These are phyloP conservation scores for Forsythia suspensa DNA, from an alignment of 257 asterid genomes.

Conservation along the genomic window DNA sequence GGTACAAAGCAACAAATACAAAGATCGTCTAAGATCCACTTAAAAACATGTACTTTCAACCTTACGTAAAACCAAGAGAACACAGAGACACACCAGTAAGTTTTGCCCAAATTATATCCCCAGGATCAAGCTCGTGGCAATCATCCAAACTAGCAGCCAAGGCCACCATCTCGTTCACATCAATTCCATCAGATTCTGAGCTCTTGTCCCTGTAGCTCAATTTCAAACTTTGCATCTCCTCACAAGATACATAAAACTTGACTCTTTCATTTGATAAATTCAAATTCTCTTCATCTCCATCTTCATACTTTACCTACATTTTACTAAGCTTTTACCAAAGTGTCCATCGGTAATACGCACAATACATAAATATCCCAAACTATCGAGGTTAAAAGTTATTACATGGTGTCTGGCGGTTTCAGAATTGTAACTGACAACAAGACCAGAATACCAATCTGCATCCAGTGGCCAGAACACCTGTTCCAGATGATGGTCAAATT, in stretches of 20 bases:
- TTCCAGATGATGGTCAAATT: constrained; percentile 24
- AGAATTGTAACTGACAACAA: constrained; percentile 46
- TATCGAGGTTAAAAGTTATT: constrained; percentile 32
- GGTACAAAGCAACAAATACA: constrained; percentile 13
- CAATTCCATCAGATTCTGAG: constrained; percentile 65
- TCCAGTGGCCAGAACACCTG: constrained; percentile 98
- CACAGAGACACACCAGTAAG: constrained; percentile 68
- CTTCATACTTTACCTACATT: constrained; percentile 83
- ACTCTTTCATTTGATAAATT: constrained; percentile 65
- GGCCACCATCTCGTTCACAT: constrained; percentile 80
- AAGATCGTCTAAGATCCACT: constrained; percentile 6
- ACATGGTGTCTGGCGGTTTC: constrained; percentile 76
- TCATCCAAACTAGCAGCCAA: constrained; percentile 86
- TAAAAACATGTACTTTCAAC: constrained; percentile 13
- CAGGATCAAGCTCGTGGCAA: constrained; percentile 77
- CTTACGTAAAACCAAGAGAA: constrained; percentile 16
- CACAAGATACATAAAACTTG: constrained; percentile 63
- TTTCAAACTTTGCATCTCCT: constrained; percentile 62
- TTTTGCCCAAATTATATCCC: constrained; percentile 97
- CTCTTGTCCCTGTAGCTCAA: constrained; percentile 52
- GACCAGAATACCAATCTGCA: constrained; percentile 83
- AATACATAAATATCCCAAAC: constrained; percentile 7
- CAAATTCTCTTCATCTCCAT: constrained; percentile 78
- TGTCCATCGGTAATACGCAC: neutral
- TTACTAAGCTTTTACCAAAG: constrained; percentile 21